phyloP scores from a whole-genome alignment of 139 green algal genomes.

The Picochlorum sp. region DNA sequence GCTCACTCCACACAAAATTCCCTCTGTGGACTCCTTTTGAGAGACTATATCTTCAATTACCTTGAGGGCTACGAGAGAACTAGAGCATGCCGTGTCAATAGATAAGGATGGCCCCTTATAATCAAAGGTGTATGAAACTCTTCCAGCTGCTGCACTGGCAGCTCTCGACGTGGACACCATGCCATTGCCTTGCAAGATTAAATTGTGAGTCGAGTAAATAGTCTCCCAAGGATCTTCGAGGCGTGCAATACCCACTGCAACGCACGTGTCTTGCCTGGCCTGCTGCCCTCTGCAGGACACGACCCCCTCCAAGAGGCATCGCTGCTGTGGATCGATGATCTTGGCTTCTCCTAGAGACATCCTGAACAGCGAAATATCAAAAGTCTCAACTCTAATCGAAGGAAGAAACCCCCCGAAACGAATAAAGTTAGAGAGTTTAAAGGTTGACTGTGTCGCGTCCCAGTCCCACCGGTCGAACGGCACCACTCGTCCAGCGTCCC shows the following conservation, averaged over 20 bases:
- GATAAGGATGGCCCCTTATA: slow-evolving; percentile 55
- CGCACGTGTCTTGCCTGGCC: neutral
- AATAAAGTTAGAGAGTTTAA: neutral
- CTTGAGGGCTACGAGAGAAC: slow-evolving; percentile 56
- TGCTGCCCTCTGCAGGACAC: neutral
- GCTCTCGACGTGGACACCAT: slow-evolving; percentile 35
- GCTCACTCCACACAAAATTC: slow-evolving; percentile 32
- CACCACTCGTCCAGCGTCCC: slow-evolving; percentile 29
- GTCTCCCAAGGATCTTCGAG: slow-evolving; percentile 16
- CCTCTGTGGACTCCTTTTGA: neutral
- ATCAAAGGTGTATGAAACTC: slow-evolving; percentile 62
- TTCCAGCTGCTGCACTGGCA: slow-evolving; percentile 56
- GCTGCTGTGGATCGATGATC: slow-evolving; percentile 60
- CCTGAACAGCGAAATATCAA: slow-evolving; percentile 34
- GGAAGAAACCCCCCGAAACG: slow-evolving; percentile 55
- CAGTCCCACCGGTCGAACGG: slow-evolving; percentile 50
- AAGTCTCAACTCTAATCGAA: slow-evolving; percentile 15
- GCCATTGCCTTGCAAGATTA: slow-evolving; percentile 5
- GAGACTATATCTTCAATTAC: slow-evolving; percentile 18
- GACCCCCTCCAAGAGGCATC: slow-evolving; percentile 46
- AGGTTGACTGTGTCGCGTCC: neutral
- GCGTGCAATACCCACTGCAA: slow-evolving; percentile 38
- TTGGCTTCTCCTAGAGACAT: slow-evolving; percentile 26
- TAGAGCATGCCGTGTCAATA: slow-evolving; percentile 75
- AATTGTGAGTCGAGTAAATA: too few relatives aligned